Evolutionary conservation across 139 green algal genomes (phyloP), one percentile per base, ranked within the genome.

Genomic region (Chlorella sp.): DNA sequence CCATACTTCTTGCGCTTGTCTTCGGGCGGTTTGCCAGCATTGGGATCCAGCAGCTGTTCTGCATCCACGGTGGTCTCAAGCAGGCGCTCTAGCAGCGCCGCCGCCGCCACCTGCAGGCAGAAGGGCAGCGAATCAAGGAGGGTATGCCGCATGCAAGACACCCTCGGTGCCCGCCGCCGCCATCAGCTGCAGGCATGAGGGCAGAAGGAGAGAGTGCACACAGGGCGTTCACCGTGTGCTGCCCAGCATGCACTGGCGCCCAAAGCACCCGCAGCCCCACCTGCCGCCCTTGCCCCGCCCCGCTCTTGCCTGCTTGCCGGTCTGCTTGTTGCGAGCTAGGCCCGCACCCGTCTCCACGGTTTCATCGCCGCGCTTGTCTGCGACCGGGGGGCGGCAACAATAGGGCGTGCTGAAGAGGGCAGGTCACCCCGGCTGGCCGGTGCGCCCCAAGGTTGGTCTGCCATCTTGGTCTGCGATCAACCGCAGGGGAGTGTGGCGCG

Each of bases 251-350:
- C 7, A 9, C 6, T 4, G 30, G 22, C 7, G 30, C 8, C 22
- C 56, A 20, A 20, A 65, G 56, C 56, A 6, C 56, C 56, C 56
- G 3, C 62, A 40, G 62, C 34, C 67, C 1, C 34, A 0, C 67
- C 67, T 41, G 8, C 69, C 40, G n/a, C 40, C 65, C n/a, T 41
- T n/a, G 13, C 17, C 38, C 22, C 7, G 6, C 20, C 38, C 3
- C 30, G 17, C 6, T 40, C 69, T 24, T 76, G 69, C 69, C 77
- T 83, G 77, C 77, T 83, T 83, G 11, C 77, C 77, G 41, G 77
- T 43, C 77, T 83, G 77, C 77, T 83, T 83, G 77, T 83, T 83
- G 60, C 77, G 77, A 8, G 77, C 77, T 16, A 32, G 77, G 30
- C 77, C 77, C 30, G 19, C 38, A 7, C 34, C 77, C 9, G 16